phyloP scores from a whole-genome alignment of 495 filamentous ascomycete species.

The Rhypophila decipiens region DNA sequence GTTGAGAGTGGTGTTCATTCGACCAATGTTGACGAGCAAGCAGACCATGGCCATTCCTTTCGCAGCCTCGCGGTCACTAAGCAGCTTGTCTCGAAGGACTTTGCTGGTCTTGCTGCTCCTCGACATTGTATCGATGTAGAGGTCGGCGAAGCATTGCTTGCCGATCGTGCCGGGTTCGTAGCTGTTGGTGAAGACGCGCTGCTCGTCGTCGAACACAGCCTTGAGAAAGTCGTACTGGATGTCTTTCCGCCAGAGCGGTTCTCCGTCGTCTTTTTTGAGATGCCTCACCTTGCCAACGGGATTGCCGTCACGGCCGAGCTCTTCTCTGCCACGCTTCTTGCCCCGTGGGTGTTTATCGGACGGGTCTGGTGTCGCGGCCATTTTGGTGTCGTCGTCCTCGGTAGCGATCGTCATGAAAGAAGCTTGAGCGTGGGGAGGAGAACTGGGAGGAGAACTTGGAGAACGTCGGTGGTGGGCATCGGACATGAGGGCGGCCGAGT shows the following conservation, averaged over 20 bases:
- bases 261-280: conserved; percentile 95
- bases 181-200: conserved; percentile 79
- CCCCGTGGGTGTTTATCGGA: conserved; percentile 22
- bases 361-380: conserved; percentile 28
- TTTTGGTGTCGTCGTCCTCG: conserved; percentile 30
- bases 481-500: conserved; percentile 22
- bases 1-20: conserved; percentile 98
- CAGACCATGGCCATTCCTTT: conserved; percentile 99
- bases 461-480: conserved; percentile 20
- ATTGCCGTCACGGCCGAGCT: conserved; percentile 18
- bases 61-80: conserved; percentile 84
- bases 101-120: conserved; percentile 98
- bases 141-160: conserved; percentile 83
- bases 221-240: conserved; percentile 95
- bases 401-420: conserved; percentile 28
- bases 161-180: conserved; percentile 63
- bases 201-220: conserved; percentile 81
- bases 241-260: conserved; percentile 93
- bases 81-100: conserved; percentile 92
- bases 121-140: conserved; percentile 98
- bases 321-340: conserved; percentile 29
- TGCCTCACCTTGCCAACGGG: conserved; percentile 89
- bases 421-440: conserved; percentile 24
- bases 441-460: conserved; percentile 19
- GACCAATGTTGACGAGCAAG: conserved; percentile 89